These are phyloP conservation scores for Ambrosia hybrid DNA, from an alignment of 140 eudicot genomes.

Conservation along the genomic window DNA sequence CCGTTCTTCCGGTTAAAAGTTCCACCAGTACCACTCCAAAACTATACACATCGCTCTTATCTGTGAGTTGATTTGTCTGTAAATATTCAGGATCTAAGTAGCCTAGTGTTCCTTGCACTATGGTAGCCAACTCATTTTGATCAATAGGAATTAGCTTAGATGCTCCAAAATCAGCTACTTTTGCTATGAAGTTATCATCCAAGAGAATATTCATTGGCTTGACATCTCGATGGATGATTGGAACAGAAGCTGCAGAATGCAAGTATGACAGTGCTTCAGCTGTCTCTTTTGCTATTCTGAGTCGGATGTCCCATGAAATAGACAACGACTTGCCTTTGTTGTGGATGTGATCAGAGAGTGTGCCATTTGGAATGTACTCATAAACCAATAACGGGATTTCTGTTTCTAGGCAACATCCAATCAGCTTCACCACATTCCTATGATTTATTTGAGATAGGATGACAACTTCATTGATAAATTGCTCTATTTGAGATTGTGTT, in stretches of 20 bases:
- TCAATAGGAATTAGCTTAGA: no score
- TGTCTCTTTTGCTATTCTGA: constrained; percentile 20
- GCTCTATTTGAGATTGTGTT: constrained; percentile 18
- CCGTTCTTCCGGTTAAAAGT: constrained; percentile 23
- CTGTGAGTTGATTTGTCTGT: constrained; percentile 18
- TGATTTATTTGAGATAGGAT: constrained; percentile 31
- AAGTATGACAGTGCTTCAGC: no score
- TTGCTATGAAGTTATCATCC: constrained; percentile 28
- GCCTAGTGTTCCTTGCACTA: constrained; percentile 35
- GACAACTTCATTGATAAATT: constrained; percentile 28
- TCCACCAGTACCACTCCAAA: no score
- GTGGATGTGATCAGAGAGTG: no score
- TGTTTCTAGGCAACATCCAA: background rate
- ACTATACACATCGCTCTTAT: no score
- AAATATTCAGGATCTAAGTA: constrained; percentile 40
- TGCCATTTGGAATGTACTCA: no score
- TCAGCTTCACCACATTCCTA: constrained; percentile 29
- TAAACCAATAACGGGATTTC: no score
- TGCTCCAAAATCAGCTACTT: constrained; percentile 39
- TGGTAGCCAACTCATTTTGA: no score
- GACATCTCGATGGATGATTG: constrained; percentile 34
- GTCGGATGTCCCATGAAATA: constrained; percentile 25
- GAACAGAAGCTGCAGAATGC: no score
- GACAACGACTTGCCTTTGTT: background rate
- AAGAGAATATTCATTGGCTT: constrained; percentile 30